Evolutionary conservation across 1,139 yeast genomes (phyloP), one percentile per base, ranked within the genome.

Genomic region (Entelexis paramagnoliae): DNA sequence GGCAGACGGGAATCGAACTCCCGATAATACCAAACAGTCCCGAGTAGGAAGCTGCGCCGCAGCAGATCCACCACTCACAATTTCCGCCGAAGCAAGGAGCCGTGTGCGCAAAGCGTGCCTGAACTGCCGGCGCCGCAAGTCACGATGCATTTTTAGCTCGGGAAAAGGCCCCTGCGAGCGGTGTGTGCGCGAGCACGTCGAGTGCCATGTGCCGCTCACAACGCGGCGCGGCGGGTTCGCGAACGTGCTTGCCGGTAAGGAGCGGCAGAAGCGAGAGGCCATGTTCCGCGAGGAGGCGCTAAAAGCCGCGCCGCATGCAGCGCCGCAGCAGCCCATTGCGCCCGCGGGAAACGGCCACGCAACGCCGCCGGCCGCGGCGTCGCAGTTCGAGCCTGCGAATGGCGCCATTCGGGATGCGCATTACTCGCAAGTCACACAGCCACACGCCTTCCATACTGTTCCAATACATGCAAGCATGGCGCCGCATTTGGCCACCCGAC

Each of bases 121-220:
- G 49, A 84, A 81, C 66, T 88, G 96, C 65, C 75, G 95, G 14
- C 77, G 80, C 10, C 76, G 94, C 36, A 88, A 88, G 63, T 86
- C 85, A 46, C 81, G 81, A 62, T 88, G 96, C 68, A 94, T 86
- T 62, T 68, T 87, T 58, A 95, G 95, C 1, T 79, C 81, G 4
- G 78, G 80, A 50, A 80, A 79, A 9, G 94, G 94, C 7, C 93
- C 93, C 19, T 89, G 97, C 72, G 82, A 80, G 3, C 70, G 96
- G 51, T 88, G 96, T 63, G 74, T 77, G 56, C 72, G 96, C 49
- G 95, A 88, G 63, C 72, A 93, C 20, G 78, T 77, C 60, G 87
- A 82, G 60, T 88, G 96, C 68, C 80, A 81, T 24, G 83, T 88
- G 67, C 82, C 82, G 4, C 32, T 41, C 20, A 83, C 79, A 50